Conservation (phyloP, 805 yeast genomes). For the Metschnikowia lunata region DNA sequence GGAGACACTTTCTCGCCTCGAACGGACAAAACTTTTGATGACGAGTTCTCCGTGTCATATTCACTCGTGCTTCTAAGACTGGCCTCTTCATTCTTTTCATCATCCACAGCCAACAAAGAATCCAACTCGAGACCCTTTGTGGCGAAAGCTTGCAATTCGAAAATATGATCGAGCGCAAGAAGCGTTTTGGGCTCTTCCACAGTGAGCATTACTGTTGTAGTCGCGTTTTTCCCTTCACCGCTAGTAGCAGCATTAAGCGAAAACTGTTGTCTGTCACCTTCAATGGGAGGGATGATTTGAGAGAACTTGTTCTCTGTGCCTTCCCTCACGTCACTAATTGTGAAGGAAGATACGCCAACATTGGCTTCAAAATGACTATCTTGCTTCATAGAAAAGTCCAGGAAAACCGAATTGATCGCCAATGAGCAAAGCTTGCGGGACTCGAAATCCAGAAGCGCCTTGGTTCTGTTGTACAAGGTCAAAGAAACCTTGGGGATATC, state of each 20-base stretch:
- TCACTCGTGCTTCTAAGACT: not conserved
- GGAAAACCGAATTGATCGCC: slow-evolving; percentile 54
- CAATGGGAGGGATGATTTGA: slow-evolving; percentile 71
- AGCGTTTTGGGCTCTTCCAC: slow-evolving; percentile 79
- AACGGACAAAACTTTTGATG: not conserved
- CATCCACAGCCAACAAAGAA: slow-evolving; percentile 7
- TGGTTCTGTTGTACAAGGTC: slow-evolving; percentile 54
- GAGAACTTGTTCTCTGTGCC: slow-evolving; percentile 65
- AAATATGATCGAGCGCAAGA: slow-evolving; percentile 79
- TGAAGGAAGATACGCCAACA: slow-evolving; percentile 64
- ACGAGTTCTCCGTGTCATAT: not conserved
- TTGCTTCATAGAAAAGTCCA: slow-evolving; percentile 47
- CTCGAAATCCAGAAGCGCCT: slow-evolving; percentile 27
- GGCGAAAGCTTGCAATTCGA: slow-evolving; percentile 67
- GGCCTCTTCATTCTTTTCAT: slow-evolving; percentile 15
- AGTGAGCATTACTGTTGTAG: slow-evolving; percentile 50
- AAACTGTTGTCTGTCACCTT: slow-evolving; percentile 66
- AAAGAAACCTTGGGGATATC: slow-evolving; percentile 60
- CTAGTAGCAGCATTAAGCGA: slow-evolving; percentile 48
- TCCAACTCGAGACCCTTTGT: slow-evolving; percentile 43
- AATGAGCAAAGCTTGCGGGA: slow-evolving; percentile 31
- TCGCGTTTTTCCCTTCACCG: slow-evolving; percentile 34
- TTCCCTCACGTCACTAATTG: slow-evolving; percentile 69
- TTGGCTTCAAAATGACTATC: slow-evolving; percentile 57
- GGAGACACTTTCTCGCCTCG: not conserved